These are phyloP conservation scores for Ocimum tenuiflorum DNA, from an alignment of 257 asterid species.

Conservation along the genomic window DNA sequence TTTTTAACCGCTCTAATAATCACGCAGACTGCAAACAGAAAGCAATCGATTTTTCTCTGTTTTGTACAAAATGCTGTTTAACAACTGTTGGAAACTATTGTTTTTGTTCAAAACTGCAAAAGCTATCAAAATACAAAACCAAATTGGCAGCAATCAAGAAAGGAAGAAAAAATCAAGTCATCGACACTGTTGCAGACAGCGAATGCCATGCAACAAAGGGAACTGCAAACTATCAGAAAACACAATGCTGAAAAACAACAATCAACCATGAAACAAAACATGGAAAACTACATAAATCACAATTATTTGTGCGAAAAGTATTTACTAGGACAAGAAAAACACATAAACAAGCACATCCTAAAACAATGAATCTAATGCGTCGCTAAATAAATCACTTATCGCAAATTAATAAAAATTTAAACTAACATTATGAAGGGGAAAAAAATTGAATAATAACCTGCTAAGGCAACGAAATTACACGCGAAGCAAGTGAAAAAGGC, in stretches of 20 bases:
- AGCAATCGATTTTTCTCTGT: background rate
- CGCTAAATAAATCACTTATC: too few relatives aligned
- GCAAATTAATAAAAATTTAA: too few relatives aligned
- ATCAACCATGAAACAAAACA: background rate
- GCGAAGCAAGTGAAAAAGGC: background rate
- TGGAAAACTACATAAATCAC: background rate
- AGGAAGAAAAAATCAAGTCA: background rate
- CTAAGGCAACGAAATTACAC: background rate
- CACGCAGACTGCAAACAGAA: background rate
- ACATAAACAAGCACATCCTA: background rate
- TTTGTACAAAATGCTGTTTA: background rate
- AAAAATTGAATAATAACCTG: background rate
- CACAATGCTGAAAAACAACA: background rate
- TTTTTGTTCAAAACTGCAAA: background rate
- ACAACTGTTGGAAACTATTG: background rate
- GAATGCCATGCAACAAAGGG: background rate
- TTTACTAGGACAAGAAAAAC: background rate
- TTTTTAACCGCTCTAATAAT: background rate
- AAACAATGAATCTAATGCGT: background rate
- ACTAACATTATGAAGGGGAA: background rate
- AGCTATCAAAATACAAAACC: background rate
- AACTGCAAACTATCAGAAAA: background rate
- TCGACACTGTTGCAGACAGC: too few relatives aligned
- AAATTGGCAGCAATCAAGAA: background rate
- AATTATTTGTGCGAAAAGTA: background rate